A percentile compares a stretch with the other conserved stretches of the same genome.
Evolutionary conservation across 768 basidiomycete genomes (phyloP).

Genomic region (Serendipita sp.): DNA sequence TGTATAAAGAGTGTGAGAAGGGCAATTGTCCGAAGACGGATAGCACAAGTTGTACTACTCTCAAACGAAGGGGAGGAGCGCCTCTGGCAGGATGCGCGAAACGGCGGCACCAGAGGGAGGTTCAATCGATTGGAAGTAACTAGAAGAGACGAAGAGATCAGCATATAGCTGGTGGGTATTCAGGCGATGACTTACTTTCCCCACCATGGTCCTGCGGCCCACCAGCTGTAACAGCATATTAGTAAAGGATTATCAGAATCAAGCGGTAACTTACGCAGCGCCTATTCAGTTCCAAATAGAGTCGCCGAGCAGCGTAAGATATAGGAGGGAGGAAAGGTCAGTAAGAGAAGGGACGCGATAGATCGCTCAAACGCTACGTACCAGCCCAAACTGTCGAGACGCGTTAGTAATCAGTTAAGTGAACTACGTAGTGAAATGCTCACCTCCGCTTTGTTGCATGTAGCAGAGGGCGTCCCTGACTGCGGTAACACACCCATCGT

Average conservation of each 20-base stretch:
- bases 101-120: conserved; percentile 42
- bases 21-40: no score
- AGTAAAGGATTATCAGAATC: no score
- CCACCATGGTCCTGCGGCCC: conserved; percentile 45
- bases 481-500: conserved; percentile 20
- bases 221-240: conserved; percentile 23
- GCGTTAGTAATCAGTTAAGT: not conserved
- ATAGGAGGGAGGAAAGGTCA: not conserved
- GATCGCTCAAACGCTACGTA: not conserved
- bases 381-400: conserved; percentile 24
- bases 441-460: conserved; percentile 31
- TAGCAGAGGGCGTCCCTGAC: conserved; percentile 39
- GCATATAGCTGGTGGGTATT: not conserved
- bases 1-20: no score
- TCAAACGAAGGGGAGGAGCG: conserved; percentile 20
- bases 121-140: conserved; percentile 17
- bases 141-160: not conserved
- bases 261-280: no score
- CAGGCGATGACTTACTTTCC: conserved; percentile 8
- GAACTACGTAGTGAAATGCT: not conserved
- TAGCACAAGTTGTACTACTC: no score
- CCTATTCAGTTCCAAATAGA: no score
- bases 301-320: no score
- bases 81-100: conserved; percentile 36
- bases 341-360: not conserved